Percentiles rank a stretch among this genome's conserved stretches.
phyloP scores from a whole-genome alignment of 1,284 basidiomycete genomes.

The Melampsora americana region DNA sequence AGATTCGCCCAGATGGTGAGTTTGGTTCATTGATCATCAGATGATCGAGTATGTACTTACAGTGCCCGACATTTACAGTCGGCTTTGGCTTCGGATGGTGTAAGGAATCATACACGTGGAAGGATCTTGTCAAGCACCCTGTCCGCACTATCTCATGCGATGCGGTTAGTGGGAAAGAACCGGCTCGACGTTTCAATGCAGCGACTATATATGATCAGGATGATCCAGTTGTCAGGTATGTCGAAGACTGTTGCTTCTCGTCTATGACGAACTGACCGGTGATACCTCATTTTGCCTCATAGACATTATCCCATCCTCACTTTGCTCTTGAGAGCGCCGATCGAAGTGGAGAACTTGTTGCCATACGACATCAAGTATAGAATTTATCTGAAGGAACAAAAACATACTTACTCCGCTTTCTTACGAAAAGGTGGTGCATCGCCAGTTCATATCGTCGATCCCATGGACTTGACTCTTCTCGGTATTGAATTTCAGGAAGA shows the following conservation, averaged over 20 bases:
- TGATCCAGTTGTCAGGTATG: constrained; percentile 9
- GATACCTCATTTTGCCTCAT: too few relatives aligned
- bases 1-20: constrained; percentile 88
- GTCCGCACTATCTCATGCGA: constrained; percentile 80
- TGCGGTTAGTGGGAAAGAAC: constrained; percentile 75
- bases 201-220: constrained; percentile 40
- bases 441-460: constrained; percentile 93
- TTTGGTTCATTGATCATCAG: constrained; percentile 36
- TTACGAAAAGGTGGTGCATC: constrained; percentile 88
- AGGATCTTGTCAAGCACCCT: constrained; percentile 76
- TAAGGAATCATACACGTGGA: constrained; percentile 75
- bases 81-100: constrained; percentile 96
- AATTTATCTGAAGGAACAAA: constrained; percentile 88
- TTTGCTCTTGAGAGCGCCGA: constrained; percentile 30
- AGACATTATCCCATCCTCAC: constrained; percentile 43
- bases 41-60: neutral
- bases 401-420: constrained; percentile 78
- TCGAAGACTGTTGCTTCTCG: too few relatives aligned
- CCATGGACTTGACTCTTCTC: constrained; percentile 87
- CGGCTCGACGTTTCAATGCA: constrained; percentile 91
- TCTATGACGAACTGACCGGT: too few relatives aligned
- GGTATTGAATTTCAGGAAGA: constrained; percentile 88
- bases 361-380: constrained; percentile 95
- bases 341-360: constrained; percentile 88
- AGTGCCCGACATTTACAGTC: constrained; percentile 59